Evolutionary conservation across 2,329 filamentous ascomycete species (phyloP), one percentile per base, ranked within the genome.

Genomic region (Neofusicoccum ribis): DNA sequence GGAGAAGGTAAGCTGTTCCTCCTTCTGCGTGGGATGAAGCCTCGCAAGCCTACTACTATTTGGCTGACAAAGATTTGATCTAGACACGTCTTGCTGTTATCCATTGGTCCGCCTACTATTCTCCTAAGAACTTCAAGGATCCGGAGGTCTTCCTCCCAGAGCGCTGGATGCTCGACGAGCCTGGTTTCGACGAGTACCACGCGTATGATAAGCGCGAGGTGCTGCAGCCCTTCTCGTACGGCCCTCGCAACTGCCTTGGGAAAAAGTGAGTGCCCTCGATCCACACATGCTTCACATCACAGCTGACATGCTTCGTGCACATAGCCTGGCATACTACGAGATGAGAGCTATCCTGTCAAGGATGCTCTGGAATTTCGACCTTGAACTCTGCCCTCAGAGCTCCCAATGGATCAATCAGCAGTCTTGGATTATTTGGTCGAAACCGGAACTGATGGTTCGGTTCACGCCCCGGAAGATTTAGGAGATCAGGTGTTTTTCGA

Each of bases 161-260:
- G 61, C 72, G 80, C 31, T 83, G 80, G 79, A 64, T 79, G 2
- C 71, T 70, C 0, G 69, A 71, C 5, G 67, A 69, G 71, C 60
- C 60, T 7, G 61, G 58, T n/a, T 75, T 74, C 59, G 43, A 67
- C 68, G 44, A 52, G 64, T n/a, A 64, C 8, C 77, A 70, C 17
- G 70, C 67, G 0, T 67, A 69, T n/a, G 74, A 77, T 43, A 69
- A 76, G 36, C 74, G 72, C 43, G 71, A 69, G 5, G 79, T 71
- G 20, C 65, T 81, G 11, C 77, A 82, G 20, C 72, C 81, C 0
- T 84, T 84, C 69, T 78, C 76, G 1, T 72, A 77, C 37, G 82
- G 82, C 0, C 73, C 79, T 0, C 72, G 81, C 23, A 73, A 77
- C 54, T 78, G 76, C 60, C 36, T 78, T 23, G 76, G 75, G 5